Conservation (phyloP, 768 basidiomycete species). For the Hygrophorus pudorinus region DNA sequence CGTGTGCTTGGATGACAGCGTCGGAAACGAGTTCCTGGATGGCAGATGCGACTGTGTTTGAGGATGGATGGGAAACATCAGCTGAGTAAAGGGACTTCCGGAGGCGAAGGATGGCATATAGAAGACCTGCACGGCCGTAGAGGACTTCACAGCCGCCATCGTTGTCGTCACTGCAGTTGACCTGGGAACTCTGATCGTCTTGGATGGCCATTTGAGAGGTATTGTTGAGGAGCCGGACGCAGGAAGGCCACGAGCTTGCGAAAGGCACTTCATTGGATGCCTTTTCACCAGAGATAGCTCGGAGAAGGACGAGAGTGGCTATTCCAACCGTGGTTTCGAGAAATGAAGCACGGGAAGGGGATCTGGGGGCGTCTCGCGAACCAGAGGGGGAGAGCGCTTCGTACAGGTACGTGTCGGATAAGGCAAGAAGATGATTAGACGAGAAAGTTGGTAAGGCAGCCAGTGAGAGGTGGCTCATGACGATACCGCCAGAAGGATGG, state of each 20-base stretch:
- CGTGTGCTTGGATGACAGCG: conserved; percentile 22
- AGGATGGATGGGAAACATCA: not conserved
- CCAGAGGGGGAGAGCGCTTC: too few species aligned
- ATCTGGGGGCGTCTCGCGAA: too few species aligned
- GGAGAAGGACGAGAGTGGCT: conserved; percentile 25
- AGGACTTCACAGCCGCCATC: conserved; percentile 48
- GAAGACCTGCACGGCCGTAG: conserved; percentile 48
- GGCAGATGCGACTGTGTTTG: not conserved
- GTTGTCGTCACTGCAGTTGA: conserved; percentile 7
- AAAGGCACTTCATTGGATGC: conserved; percentile 10
- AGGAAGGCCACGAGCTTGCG: conserved; percentile 8
- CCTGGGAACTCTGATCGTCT: conserved; percentile 10
- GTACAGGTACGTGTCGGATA: too few species aligned
- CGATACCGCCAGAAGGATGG: too few species aligned
- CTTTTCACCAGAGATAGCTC: conserved; percentile 10
- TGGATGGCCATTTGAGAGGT: conserved; percentile 14
- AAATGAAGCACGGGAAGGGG: conserved; percentile 18
- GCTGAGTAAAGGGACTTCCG: conserved; percentile 17
- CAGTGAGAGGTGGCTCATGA: too few species aligned
- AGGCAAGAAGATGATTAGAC: too few species aligned
- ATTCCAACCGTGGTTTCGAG: conserved; percentile 32
- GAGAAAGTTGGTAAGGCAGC: too few species aligned
- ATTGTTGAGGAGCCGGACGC: conserved; percentile 15
- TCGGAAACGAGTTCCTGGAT: conserved; percentile 23
- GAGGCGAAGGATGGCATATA: conserved; percentile 43